phyloP scores from a whole-genome alignment of 352 stramenopile species.

The Globisporangium emineosum region DNA sequence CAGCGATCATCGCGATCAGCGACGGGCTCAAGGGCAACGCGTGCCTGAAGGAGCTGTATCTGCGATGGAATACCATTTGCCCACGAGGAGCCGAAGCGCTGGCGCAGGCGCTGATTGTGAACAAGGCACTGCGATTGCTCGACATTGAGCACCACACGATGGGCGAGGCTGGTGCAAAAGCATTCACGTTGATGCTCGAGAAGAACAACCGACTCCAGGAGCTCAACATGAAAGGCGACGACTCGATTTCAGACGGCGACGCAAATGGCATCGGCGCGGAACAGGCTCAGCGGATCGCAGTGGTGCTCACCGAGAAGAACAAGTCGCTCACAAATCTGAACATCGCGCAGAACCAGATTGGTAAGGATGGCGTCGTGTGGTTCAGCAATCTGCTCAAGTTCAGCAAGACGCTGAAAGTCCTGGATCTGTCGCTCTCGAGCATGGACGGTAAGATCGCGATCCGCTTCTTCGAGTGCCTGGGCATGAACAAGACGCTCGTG shows the following conservation, averaged over 20 bases:
- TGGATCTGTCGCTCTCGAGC: conserved; percentile 62
- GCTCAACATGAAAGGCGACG: conserved; percentile 67
- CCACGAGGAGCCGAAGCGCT: conserved; percentile 51
- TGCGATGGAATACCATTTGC: conserved; percentile 75
- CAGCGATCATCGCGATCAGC: conserved; percentile 52
- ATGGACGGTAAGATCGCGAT: conserved; percentile 55
- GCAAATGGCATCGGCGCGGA: conserved; percentile 44
- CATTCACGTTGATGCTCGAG: conserved; percentile 62
- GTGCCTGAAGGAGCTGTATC: conserved; percentile 56
- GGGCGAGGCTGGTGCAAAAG: conserved; percentile 40
- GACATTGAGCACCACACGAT: conserved; percentile 81
- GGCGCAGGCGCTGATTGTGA: conserved; percentile 42
- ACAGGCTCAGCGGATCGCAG: conserved; percentile 39
- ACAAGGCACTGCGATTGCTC: conserved; percentile 57
- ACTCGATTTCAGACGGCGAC: conserved; percentile 46
- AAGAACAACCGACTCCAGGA: conserved; percentile 48
- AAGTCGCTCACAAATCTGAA: conserved; percentile 45
- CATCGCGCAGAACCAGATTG: conserved; percentile 62
- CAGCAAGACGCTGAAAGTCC: conserved; percentile 38
- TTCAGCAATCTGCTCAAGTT: conserved; percentile 60
- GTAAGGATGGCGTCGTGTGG: conserved; percentile 41
- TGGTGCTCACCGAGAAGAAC: conserved; percentile 43
- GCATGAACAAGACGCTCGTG: conserved; percentile 49
- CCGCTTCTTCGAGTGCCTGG: conserved; percentile 66
- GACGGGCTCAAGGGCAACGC: conserved; percentile 47